Evolutionary conservation across 1,284 basidiomycete genomes (phyloP), one percentile per base, ranked within the genome.

Genomic region (Amylostereum chailletii): DNA sequence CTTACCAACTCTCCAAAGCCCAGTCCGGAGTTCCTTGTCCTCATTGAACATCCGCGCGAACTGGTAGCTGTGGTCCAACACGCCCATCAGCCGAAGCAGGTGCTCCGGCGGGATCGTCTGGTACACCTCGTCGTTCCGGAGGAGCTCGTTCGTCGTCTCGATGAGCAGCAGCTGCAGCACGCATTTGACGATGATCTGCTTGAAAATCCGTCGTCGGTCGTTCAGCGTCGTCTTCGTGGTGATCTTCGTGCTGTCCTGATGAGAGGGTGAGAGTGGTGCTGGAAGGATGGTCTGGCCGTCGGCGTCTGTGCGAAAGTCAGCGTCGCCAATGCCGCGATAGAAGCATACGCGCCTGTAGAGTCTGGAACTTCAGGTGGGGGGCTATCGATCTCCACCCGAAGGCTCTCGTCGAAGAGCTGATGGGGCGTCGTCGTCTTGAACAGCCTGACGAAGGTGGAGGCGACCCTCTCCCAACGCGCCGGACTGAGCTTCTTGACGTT

Each of bases 111-210:
- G 96, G 60, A 99, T 99, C 3, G 90, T 91, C 47, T 77, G 79
- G 71, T 99, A 99, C 45, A 99, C 90, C 46, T 88, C 83, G 55
- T 90, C 77, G 62, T 95, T 96, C 53, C 93, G 89, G 36, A 99
- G 76, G 10, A 99, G 76, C 60, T 99, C 96, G 63, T 95, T 93
- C 5, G 94, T 95, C 19, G 93, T 99, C 70, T 99, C 96, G 60
- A 99, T 99, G 42, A 99, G 79, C 48, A 99, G 75, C 19, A 99
- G 72, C 63, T 99, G 96, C 34, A 99, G 78, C 31, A 99, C 96
- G 66, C 96, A 99, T 86, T 99, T 99, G 60, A 99, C 94, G 57
- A 99, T 99, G 66, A 99, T 98, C 68, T 99, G 95, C 65, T 94
- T 92, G 81, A 99, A 99, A 48, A 93, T 84, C 36, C 90, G 81